These are phyloP conservation scores for Coemansia aciculifera DNA, from an alignment of 192 early-diverging fungal genomes.

Conservation along the genomic window DNA sequence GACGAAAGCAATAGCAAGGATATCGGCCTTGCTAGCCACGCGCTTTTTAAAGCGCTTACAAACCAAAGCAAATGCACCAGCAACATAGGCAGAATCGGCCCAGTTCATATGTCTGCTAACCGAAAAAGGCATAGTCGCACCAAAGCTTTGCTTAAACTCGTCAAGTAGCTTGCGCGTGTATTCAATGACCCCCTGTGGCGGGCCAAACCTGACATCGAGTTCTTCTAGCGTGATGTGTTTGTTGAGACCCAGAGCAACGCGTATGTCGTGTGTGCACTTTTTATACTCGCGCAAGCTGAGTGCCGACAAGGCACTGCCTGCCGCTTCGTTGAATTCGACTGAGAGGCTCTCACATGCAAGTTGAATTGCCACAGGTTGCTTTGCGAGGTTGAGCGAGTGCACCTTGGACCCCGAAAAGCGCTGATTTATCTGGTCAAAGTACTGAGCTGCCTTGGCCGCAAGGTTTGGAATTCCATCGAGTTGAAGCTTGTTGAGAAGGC, in stretches of 20 bases:
- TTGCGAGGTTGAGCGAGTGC: constrained; percentile 24
- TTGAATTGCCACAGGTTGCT: constrained; percentile 38
- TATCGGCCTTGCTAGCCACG: constrained; percentile 24
- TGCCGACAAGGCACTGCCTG: constrained; percentile 37
- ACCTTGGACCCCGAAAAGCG: constrained; percentile 20
- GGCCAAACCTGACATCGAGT: constrained; percentile 44
- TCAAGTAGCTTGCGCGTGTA: constrained; percentile 27
- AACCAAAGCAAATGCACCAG: constrained; percentile 33
- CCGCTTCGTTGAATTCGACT: constrained; percentile 45
- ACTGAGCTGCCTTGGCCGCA: constrained; percentile 43
- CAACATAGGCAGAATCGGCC: constrained; percentile 45
- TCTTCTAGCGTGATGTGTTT: constrained; percentile 48
- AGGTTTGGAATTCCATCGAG: constrained; percentile 37
- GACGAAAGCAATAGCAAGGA: constrained; percentile 21
- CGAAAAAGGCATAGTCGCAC: constrained; percentile 26
- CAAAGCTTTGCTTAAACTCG: constrained; percentile 31
- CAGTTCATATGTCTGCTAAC: constrained; percentile 38
- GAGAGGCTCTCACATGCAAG: constrained; percentile 50
- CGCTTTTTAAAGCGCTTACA: constrained; percentile 48
- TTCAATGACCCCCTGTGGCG: constrained; percentile 31
- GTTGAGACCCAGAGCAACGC: constrained; percentile 38
- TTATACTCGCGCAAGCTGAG: constrained; percentile 27
- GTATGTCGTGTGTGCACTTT: constrained; percentile 27
- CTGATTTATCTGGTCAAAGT: constrained; percentile 37
- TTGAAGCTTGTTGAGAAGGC: constrained; percentile 31